A percentile compares a stretch with the other conserved stretches of the same genome.
phyloP scores from a whole-genome alignment of 2,329 filamentous ascomycete genomes.

The Fusarium bulbicola region DNA sequence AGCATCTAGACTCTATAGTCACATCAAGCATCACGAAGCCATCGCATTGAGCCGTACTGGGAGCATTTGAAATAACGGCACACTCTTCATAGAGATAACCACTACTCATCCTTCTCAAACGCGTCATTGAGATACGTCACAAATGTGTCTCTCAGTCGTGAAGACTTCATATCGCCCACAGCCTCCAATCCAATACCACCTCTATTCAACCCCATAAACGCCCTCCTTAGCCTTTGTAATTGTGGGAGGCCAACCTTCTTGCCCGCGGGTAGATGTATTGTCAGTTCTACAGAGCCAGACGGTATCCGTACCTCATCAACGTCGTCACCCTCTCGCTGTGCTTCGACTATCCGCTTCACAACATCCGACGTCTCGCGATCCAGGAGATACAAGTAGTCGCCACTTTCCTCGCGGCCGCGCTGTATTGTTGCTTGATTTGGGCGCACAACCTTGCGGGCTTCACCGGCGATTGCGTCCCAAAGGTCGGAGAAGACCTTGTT shows the following conservation, averaged over 20 bases:
- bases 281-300: slow-evolving; percentile 52
- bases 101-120: slow-evolving; percentile 66
- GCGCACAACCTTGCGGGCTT: slow-evolving; percentile 68
- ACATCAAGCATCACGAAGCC: background rate
- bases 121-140: slow-evolving; percentile 73
- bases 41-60: background rate
- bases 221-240: slow-evolving; percentile 78
- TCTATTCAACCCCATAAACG: slow-evolving; percentile 80
- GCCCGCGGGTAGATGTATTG: slow-evolving; percentile 69
- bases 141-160: slow-evolving; percentile 69
- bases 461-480: slow-evolving; percentile 78
- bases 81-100: background rate
- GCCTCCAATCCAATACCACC: slow-evolving; percentile 70
- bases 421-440: slow-evolving; percentile 81
- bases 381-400: slow-evolving; percentile 82
- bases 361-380: slow-evolving; percentile 83
- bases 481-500: slow-evolving; percentile 68
- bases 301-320: slow-evolving; percentile 65
- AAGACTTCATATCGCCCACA: slow-evolving; percentile 62
- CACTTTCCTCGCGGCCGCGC: slow-evolving; percentile 67
- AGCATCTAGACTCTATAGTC: background rate
- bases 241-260: slow-evolving; percentile 76
- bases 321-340: slow-evolving; percentile 73
- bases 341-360: slow-evolving; percentile 73
- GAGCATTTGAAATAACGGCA: background rate